Conservation (phyloP, 805 yeast genomes). For the Helenozyma baotianmanensis region DNA sequence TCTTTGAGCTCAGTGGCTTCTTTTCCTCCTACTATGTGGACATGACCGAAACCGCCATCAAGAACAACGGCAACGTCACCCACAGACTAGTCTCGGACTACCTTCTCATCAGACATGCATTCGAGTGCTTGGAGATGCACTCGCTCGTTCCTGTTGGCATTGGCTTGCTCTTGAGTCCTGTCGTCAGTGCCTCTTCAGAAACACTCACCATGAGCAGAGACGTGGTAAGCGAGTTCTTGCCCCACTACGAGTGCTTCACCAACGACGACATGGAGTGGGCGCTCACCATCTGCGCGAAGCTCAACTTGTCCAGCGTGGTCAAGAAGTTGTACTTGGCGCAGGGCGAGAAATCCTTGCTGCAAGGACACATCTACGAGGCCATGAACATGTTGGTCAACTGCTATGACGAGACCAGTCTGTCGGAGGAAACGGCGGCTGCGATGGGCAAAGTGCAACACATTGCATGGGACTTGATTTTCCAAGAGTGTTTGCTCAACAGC, state of each 20-base stretch:
- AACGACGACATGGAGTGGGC: constrained; percentile 82
- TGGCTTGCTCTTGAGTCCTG: constrained; percentile 46
- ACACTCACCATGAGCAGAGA: constrained; percentile 27
- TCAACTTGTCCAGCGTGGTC: constrained; percentile 57
- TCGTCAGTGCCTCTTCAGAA: constrained; percentile 42
- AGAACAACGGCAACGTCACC: neutral
- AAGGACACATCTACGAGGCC: constrained; percentile 59
- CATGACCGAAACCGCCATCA: constrained; percentile 4
- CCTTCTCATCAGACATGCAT: constrained; percentile 51
- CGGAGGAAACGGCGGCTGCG: constrained; percentile 21
- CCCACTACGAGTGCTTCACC: constrained; percentile 55
- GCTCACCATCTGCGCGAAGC: constrained; percentile 64
- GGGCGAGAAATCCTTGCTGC: constrained; percentile 46
- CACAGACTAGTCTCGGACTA: constrained; percentile 43
- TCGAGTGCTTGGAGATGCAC: constrained; percentile 49
- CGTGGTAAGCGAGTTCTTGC: constrained; percentile 54
- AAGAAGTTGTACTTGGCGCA: constrained; percentile 47
- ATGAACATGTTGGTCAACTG: constrained; percentile 60
- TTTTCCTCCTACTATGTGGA: constrained; percentile 36
- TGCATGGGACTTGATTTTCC: constrained; percentile 60
- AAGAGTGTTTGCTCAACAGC: constrained; percentile 50
- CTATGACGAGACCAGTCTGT: constrained; percentile 37
- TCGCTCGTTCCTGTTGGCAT: constrained; percentile 62
- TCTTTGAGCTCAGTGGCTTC: constrained; percentile 62
- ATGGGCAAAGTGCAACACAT: constrained; percentile 45